phyloP scores from a whole-genome alignment of 352 stramenopile genomes.

The Plasmopara viticola region DNA sequence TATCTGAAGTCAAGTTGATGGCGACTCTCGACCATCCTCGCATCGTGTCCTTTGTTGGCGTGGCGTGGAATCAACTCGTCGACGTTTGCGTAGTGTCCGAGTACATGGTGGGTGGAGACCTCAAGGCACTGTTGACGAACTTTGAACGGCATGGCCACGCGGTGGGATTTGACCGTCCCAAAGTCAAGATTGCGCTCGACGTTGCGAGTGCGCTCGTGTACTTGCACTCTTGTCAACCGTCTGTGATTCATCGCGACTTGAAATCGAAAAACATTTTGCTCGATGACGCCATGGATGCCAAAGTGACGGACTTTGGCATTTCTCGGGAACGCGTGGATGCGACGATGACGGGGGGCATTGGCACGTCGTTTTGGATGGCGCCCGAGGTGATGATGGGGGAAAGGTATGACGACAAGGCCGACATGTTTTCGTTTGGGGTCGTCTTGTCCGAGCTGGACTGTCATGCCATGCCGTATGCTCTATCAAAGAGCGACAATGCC shows the following conservation, averaged over 20 bases:
- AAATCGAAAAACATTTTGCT: slow-evolving; percentile 41
- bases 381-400: slow-evolving; percentile 39
- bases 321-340: slow-evolving; percentile 29
- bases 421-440: slow-evolving; percentile 46
- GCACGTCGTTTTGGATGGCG: slow-evolving; percentile 43
- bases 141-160: slow-evolving; percentile 20
- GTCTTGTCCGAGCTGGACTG: slow-evolving; percentile 35
- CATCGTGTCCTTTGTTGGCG: slow-evolving; percentile 39
- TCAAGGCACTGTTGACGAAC: slow-evolving; percentile 26
- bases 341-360: slow-evolving; percentile 34
- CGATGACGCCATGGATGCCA: slow-evolving; percentile 21
- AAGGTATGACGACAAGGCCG: slow-evolving; percentile 35
- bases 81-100: slow-evolving; percentile 39
- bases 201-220: slow-evolving; percentile 33
- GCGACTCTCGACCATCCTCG: slow-evolving; percentile 27
- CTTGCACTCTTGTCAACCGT: slow-evolving; percentile 30
- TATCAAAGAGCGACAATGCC: slow-evolving; percentile 15
- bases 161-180: slow-evolving; percentile 24
- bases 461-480: slow-evolving; percentile 25
- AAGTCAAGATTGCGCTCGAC: slow-evolving; percentile 28
- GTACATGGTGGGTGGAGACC: slow-evolving; percentile 39
- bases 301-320: slow-evolving; percentile 34
- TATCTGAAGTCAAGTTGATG: slow-evolving; percentile 31
- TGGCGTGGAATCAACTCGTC: slow-evolving; percentile 36
- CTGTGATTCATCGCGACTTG: slow-evolving; percentile 38